These are phyloP conservation scores for Vachellia collinsii DNA, from an alignment of 306 rosid genomes.

Conservation along the genomic window DNA sequence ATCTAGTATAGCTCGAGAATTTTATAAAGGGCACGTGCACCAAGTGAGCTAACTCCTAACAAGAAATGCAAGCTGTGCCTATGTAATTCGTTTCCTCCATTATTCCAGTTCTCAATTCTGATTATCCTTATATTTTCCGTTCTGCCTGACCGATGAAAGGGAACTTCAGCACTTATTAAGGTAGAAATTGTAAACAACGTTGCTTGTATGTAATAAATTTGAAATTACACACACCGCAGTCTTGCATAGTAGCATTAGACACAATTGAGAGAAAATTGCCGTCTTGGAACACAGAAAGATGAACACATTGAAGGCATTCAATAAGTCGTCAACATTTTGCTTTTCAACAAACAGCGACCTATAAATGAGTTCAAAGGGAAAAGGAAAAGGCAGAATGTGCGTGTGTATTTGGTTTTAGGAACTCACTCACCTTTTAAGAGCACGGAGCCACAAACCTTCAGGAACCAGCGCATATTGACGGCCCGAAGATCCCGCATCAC, in stretches of 20 bases:
- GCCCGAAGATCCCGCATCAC: constrained; percentile 57
- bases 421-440: constrained; percentile 62
- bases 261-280: not conserved
- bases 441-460: constrained; percentile 73
- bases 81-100: not conserved
- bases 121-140: not conserved
- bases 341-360: constrained; percentile 17
- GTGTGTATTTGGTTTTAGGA: not conserved
- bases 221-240: not conserved
- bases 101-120: not conserved
- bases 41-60: constrained; percentile 15
- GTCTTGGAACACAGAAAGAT: not conserved
- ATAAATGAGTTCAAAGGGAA: constrained; percentile 4
- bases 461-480: constrained; percentile 72
- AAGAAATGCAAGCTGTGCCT: not conserved
- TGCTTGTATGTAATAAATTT: not conserved
- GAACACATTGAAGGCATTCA: not conserved
- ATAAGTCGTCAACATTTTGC: not conserved
- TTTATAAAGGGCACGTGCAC: constrained; percentile 10
- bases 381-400: not conserved
- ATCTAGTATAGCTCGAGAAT: not conserved
- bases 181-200: not conserved
- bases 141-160: not conserved
- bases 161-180: not conserved
- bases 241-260: not conserved